Evolutionary conservation across 2,329 filamentous ascomycete species (phyloP), one percentile per base, ranked within the genome.

Genomic region (Cyphellophora europaea): DNA sequence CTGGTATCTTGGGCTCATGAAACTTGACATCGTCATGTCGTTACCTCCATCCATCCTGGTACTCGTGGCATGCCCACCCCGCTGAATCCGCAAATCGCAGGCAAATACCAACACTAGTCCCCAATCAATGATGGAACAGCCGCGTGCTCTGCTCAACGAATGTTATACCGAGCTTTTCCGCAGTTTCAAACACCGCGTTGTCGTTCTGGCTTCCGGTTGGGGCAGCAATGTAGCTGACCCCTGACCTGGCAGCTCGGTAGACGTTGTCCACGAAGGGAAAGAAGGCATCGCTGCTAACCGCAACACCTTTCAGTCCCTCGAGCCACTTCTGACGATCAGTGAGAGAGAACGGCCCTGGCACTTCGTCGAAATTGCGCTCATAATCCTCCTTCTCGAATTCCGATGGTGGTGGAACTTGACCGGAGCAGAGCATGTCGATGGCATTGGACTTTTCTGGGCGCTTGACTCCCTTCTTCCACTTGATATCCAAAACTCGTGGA

Each of bases 191-290:
- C 33, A 66, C 63, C 14, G 63, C 54, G 6, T 52, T 51, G 38
- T 66, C 63, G 40, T 66, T 66, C 51, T 66, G 63, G 49, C 61
- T 94, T 38, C 91, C 91, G 33, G 77, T 82, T 6, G 91, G 91
- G 25, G 89, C 89, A 36, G 91, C 89, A 53, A 96, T 85, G 67
- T 94, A 98, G 69, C 93, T 96, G 55, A 77, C 87, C 32, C 91
- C 91, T 14, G 86, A 93, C 52, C 86, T 75, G 43, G 77, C 78
- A 33, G 87, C 84, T 48, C 91, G 79, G 76, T 93, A 95, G 47
- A 98, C 82, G 53, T 98, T 98, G 70, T 98, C 91, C 54, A 86
- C 85, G 66, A 98, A 98, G 49, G 91, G 91, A 77, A 98, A 98
- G 64, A 98, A 98, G 47, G 91, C 91, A 61, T 98, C 91, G 46